phyloP scores from a whole-genome alignment of 2,329 filamentous ascomycete species.

The Fusarium sp. region DNA sequence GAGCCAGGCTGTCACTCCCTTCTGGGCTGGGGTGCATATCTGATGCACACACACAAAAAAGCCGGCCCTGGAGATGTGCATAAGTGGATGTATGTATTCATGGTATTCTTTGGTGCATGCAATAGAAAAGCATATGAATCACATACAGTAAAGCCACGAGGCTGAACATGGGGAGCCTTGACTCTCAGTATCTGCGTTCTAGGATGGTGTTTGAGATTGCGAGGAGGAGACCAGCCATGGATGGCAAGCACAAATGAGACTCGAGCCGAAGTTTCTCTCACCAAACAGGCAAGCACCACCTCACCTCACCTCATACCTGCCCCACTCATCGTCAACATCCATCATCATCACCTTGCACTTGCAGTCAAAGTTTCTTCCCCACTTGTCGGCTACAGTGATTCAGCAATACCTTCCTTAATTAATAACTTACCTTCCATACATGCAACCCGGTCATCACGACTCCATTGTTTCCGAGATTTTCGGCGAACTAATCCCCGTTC shows the following conservation, averaged over 20 bases:
- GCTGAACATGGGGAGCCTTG: conserved; percentile 16
- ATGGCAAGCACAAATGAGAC: not conserved
- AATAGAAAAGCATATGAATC: conserved; percentile 29
- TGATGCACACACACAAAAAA: conserved; percentile 34
- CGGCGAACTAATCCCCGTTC: conserved; percentile 5
- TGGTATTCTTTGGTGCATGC: conserved; percentile 28
- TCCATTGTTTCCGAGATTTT: conserved; percentile 18
- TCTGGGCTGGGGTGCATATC: conserved; percentile 33
- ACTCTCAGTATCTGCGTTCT: not conserved
- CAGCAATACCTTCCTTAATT: not conserved
- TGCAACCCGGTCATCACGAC: conserved; percentile 1
- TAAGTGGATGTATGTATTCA: conserved; percentile 34
- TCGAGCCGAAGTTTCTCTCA: not conserved
- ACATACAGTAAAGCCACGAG: conserved; percentile 30
- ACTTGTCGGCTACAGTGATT: conserved; percentile 3
- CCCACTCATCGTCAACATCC: not conserved
- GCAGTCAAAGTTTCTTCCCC: conserved; percentile 5
- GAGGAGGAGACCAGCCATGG: not conserved
- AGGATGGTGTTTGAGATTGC: conserved; percentile 2
- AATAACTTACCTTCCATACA: not conserved
- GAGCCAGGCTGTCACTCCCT: conserved; percentile 38
- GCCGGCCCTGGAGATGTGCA: conserved; percentile 33
- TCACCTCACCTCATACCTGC: not conserved
- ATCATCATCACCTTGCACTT: not conserved
- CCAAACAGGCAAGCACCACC: not conserved